A percentile compares a stretch with the other conserved stretches of the same genome.
phyloP scores from a whole-genome alignment of 768 basidiomycete species.

The Boletus sp. region DNA sequence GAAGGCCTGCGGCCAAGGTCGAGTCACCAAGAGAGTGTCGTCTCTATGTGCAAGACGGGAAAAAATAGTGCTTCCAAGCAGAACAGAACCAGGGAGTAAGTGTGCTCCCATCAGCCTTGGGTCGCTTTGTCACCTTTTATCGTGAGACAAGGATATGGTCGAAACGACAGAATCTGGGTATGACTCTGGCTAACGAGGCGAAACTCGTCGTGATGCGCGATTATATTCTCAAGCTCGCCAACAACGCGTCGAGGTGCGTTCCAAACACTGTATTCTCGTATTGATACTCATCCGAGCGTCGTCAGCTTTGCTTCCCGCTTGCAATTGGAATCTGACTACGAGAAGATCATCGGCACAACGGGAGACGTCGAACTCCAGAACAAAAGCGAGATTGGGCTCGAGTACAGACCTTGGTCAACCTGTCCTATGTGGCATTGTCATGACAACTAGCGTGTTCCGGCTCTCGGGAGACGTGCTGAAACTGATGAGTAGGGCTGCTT shows the following conservation, averaged over 20 bases:
- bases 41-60: constrained; percentile 57
- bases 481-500: no score
- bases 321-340: constrained; percentile 59
- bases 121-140: not conserved
- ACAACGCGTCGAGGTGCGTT: constrained; percentile 69
- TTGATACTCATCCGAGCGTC: not conserved
- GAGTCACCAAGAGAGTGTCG: constrained; percentile 74
- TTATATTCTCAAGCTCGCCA: constrained; percentile 82
- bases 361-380: constrained; percentile 76
- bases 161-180: constrained; percentile 85
- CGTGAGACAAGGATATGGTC: constrained; percentile 59
- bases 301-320: constrained; percentile 66
- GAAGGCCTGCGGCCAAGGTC: constrained; percentile 44
- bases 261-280: not conserved
- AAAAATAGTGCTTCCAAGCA: constrained; percentile 39
- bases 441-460: no score
- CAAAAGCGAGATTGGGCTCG: constrained; percentile 11
- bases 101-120: not conserved
- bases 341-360: constrained; percentile 59
- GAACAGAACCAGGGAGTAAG: constrained; percentile 76
- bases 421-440: no score
- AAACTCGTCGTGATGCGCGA: constrained; percentile 89
- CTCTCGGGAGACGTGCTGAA: no score
- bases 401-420: no score
- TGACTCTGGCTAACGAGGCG: constrained; percentile 75